Base-by-base conservation (phyloP, 1,284 basidiomycete species). In the Entoloma clypeatum region DNA sequence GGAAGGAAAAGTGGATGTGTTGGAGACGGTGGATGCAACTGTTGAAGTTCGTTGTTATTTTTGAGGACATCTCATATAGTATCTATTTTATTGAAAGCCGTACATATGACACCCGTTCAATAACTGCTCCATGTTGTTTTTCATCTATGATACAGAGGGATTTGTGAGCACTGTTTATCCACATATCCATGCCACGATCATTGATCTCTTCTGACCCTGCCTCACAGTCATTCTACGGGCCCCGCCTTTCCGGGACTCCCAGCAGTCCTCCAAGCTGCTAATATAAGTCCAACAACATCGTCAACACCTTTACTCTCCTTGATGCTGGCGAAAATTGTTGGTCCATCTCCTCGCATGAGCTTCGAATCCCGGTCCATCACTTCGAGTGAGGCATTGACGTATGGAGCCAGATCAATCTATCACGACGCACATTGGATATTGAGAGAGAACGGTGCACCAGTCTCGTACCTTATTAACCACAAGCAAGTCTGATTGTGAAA, bases 331-430 rank as follows among this genome's bases (percentile, higher is more conserved):
- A 99, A 99, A 14, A 97, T 62, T 0, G 95, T 98, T 1, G 95
- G 95, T 0, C 95, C 95, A 43, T 86, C 79, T 38, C 95, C 95
- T 21, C 95, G 79, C 90, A 99, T 98, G 47, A 84, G 68, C 54
- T 85, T 92, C 2, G 95, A 80, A 62, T 99, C 95, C 21, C 92
- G 79, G 44, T 81, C 83, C 95, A 99, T 99, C 16, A 99, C 92
- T 41, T 88, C 86, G 28, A 99, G 75, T 1, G 92, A 95, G 0
- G 95, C 95, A 25, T 86, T 86, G 44, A 99, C 95, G 62, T 96
- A 77, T 5, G 86, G 85, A 1, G 95, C 95, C 16, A 99, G 77
- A 63, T 97, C 93, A 49, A 80, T 92, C 92, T 96, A 34, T 23
- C 37, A 7, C 14, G 22, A 23, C 24, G 5, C 4, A 25, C 22